Evolutionary conservation across 2,329 filamentous ascomycete species (phyloP), one percentile per base, ranked within the genome.

Genomic region (Cucurbitaria berberidis): DNA sequence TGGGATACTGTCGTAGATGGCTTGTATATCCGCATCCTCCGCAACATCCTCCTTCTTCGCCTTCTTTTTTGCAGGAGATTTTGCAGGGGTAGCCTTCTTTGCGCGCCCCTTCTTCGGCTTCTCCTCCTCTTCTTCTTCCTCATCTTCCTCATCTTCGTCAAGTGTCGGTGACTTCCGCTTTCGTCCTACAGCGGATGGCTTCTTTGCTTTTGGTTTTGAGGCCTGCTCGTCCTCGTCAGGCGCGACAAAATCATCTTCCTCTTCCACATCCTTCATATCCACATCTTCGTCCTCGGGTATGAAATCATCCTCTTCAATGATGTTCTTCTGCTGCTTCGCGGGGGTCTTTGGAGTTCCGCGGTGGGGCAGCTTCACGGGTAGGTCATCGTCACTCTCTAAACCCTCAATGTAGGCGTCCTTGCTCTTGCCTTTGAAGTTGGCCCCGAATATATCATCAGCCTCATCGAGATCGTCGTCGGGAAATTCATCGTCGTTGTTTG

Each of bases 1-100:
- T 5, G 91, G 90, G 54, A 99, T 93, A 63, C 87, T 91, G 70
- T 96, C 88, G 27, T 98, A 84, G 40, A 99, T 97, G 43, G 88
- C 86, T 73, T 96, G 87, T 18, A 96, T 86, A 19, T 85, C 83
- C 15, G 88, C 82, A 67, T 86, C 87, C 66, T 96, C 91, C 2
- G 83, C 76, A 6, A 81, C 80, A 3, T 86, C 84, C 3, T 84
- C 81, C 72, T 91, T 90, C 73, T 90, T 89, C 10, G 83, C 77
- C 64, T 80, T 80, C 66, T 86, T 82, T 62, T 86, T 82, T 0
- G 79, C 75, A 0, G 83, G 78, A 5, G 84, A 78, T 57, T 84
- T 85, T 22, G 74, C 70, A 8, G 64, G 47, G 4, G 62, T 55
- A 21, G 66, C 50, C 32, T 71, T 73, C 65, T 77, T 81, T 69